These are phyloP conservation scores for Cupressus sempervirens DNA, from an alignment of 75 land plant genomes.

Conservation along the genomic window DNA sequence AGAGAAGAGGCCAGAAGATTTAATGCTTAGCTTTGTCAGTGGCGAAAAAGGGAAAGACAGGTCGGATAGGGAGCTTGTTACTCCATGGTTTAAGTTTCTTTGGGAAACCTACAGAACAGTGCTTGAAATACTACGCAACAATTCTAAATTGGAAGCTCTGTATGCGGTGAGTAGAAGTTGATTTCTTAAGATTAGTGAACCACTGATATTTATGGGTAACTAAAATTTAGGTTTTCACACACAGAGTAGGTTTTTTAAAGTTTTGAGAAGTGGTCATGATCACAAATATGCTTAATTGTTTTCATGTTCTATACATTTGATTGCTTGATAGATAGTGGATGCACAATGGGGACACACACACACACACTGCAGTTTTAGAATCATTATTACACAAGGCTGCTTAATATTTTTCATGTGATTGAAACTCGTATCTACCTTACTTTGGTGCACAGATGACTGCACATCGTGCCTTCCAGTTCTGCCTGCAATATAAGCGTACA, in stretches of 20 bases:
- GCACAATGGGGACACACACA: no score
- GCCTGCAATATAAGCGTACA: slow-evolving; percentile 87
- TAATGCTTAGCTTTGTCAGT: slow-evolving; percentile 91
- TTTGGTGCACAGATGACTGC: slow-evolving; percentile 77
- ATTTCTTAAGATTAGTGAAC: neutral
- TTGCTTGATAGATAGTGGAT: neutral
- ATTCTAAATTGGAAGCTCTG: slow-evolving; percentile 77
- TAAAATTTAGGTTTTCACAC: neutral
- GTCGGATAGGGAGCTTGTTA: slow-evolving; percentile 86
- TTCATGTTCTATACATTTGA: neutral
- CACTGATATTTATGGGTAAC: neutral
- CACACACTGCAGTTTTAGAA: neutral
- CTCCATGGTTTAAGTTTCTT: slow-evolving; percentile 95
- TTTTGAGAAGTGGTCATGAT: neutral
- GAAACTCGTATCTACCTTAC: neutral
- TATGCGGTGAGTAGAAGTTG: slow-evolving; percentile 65
- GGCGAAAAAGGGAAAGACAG: slow-evolving; percentile 92
- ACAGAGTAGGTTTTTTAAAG: neutral
- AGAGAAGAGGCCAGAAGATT: slow-evolving; percentile 86
- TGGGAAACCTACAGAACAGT: slow-evolving; percentile 95
- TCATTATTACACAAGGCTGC: neutral
- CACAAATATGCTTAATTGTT: neutral
- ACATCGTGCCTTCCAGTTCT: slow-evolving; percentile 90
- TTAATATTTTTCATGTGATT: neutral
- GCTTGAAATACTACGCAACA: slow-evolving; percentile 62